Conservation (phyloP, 2,329 filamentous ascomycete species). For the Trichothecium roseum region DNA sequence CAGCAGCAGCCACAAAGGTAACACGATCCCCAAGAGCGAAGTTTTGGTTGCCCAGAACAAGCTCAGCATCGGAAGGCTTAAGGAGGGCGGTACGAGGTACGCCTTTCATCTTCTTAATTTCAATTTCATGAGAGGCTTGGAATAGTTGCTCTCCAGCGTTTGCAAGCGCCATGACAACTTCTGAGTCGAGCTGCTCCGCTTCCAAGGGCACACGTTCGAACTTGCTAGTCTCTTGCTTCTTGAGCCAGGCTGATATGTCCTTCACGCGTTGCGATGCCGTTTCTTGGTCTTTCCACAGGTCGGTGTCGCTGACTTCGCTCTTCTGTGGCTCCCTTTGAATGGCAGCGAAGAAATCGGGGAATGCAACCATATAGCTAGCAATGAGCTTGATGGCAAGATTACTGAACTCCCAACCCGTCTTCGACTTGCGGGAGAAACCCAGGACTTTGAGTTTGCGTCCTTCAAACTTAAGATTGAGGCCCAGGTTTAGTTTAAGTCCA, state of each 20-base stretch:
- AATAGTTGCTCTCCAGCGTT: slow-evolving; percentile 56
- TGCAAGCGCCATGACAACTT: slow-evolving; percentile 75
- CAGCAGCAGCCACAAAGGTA: slow-evolving; percentile 84
- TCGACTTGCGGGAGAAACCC: slow-evolving; percentile 81
- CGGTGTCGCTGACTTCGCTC: slow-evolving; percentile 72
- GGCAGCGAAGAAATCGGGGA: slow-evolving; percentile 89
- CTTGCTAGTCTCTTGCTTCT: slow-evolving; percentile 78
- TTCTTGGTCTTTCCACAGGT: slow-evolving; percentile 69
- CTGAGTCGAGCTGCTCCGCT: slow-evolving; percentile 90
- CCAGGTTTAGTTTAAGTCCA: slow-evolving; percentile 77
- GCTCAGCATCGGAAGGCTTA: slow-evolving; percentile 92
- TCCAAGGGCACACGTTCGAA: slow-evolving; percentile 95
- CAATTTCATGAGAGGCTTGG: slow-evolving; percentile 38
- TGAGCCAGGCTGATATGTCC: slow-evolving; percentile 89
- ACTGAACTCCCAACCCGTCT: slow-evolving; percentile 93
- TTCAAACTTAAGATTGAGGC: slow-evolving; percentile 94
- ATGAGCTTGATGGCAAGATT: slow-evolving; percentile 71
- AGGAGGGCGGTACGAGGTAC: slow-evolving; percentile 82
- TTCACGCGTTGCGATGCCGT: slow-evolving; percentile 73
- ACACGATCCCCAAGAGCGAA: slow-evolving; percentile 84
- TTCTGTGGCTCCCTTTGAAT: slow-evolving; percentile 79
- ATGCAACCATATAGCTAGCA: slow-evolving; percentile 80
- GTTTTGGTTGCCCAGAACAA: slow-evolving; percentile 73
- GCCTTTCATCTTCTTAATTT: slow-evolving; percentile 61
- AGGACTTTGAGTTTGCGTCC: slow-evolving; percentile 90